These are phyloP conservation scores for Salix udensis DNA, from an alignment of 345 rosid genomes.

Conservation along the genomic window DNA sequence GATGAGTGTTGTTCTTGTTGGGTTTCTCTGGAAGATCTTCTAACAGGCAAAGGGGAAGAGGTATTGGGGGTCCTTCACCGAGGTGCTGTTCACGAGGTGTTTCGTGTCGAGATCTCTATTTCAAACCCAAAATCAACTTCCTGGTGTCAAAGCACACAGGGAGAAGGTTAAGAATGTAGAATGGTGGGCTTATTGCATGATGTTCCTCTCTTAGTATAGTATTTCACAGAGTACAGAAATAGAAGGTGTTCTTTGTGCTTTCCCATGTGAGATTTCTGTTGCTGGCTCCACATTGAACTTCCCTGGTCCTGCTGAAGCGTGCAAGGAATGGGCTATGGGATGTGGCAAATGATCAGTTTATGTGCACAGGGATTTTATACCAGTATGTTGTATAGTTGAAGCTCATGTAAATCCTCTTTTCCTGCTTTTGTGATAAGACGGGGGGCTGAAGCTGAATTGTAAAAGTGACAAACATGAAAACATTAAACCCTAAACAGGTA, in stretches of 20 bases:
- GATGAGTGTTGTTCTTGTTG: slow-evolving; percentile 53
- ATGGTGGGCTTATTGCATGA: neutral
- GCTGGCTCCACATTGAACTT: neutral
- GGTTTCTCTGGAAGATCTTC: slow-evolving; percentile 46
- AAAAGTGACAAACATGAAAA: too few relatives aligned
- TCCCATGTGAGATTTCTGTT: neutral
- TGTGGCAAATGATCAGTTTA: neutral
- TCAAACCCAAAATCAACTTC: slow-evolving; percentile 27
- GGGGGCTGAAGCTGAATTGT: too few relatives aligned
- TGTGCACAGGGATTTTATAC: neutral
- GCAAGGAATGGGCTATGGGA: neutral
- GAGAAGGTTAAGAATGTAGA: neutral
- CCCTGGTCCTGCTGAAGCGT: neutral
- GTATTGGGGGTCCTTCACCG: slow-evolving; percentile 54
- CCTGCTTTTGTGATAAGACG: too few relatives aligned
- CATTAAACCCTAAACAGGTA: too few relatives aligned
- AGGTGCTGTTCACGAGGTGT: slow-evolving; percentile 66
- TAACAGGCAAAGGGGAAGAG: slow-evolving; percentile 37
- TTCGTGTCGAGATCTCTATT: slow-evolving; percentile 51
- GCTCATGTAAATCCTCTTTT: neutral
- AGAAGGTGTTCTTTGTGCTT: neutral
- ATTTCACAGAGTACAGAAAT: neutral
- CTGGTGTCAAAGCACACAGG: slow-evolving; percentile 22
- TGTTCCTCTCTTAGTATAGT: neutral
- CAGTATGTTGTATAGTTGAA: neutral